Base-by-base conservation (phyloP, 805 yeast species). In the Yarrowia deformans region DNA sequence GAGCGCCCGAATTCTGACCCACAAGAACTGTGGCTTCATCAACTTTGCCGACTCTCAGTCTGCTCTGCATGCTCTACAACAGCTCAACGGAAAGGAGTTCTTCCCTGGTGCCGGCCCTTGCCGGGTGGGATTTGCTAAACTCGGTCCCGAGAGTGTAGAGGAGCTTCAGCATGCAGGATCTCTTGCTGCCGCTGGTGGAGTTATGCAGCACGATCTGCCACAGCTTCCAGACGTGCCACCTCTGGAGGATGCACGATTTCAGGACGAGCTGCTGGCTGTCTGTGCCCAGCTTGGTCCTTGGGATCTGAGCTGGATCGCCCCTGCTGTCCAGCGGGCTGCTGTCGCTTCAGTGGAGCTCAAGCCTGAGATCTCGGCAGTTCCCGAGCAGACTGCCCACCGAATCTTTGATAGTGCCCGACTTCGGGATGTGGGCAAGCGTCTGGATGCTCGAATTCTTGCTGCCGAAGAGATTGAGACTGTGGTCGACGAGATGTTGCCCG, bases 331-430 rank as follows among this genome's bases (percentile, higher is more conserved):
- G 49, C 48, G 61, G 12, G 48, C 45, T 13, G 18, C 60, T 8
- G 49, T 10, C 8, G 46, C 55, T 4, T 23, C 69, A 4, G 48
- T 75, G 40, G 70, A 71, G 14, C 73, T 74, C 69, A 40, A 72
- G 42, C 58, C 70, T 68, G 82, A 71, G 78, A 81, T 78, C 23
- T 84, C 74, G 3, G 89, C 93, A 8, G 81, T 91, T 37, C 97
- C 97, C 0, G 93, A 89, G 69, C 88, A 93, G 39, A 79, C 85
- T 32, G 80, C 87, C 1, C 81, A 84, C 35, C 86, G 96, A 71
- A 88, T 86, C 68, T 93, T 90, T 78, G 97, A 93, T 77, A 90
- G 97, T 0, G 94, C 97, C 5, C 90, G 87, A 72, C 81, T 94
- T 69, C 83, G 98, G 69, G 99, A 95, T 75, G 83, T 93, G 70